Evolutionary conservation across 2,329 filamentous ascomycete species (phyloP), one percentile per base, ranked within the genome.

Genomic region (Exserohilum turcica): DNA sequence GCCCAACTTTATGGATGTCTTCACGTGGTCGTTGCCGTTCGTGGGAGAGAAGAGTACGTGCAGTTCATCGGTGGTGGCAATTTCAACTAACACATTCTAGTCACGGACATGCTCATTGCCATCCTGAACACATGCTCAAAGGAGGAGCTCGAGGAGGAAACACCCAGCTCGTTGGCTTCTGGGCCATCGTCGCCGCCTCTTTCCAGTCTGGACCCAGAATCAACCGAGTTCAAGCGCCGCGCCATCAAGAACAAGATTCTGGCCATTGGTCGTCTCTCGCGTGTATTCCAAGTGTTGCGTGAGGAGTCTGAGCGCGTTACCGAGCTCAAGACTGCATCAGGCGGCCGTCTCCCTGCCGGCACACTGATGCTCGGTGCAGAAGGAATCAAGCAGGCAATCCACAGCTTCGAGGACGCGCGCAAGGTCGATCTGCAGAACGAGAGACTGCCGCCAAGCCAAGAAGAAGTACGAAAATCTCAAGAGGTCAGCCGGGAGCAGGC

Each of bases 241-340:
- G 92, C 92, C 3, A 96, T 99, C 84, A 97, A 97, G 84, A 99
- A 99, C 86, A 99, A 99, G 82, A 97, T 99, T 71, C 80, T 99
- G 66, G 94, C 94, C 56, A 99, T 99, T 70, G 94, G 94, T 27
- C 91, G 94, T 65, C 83, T 99, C 61, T 97, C 94, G 32, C 90
- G 94, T 67, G 94, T 99, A 56, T 99, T 99, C 87, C 94, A 99
- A 75, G 94, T 99, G 44, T 79, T 99, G 66, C 91, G 94, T 69
- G 94, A 99, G 78, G 94, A 99, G 77, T 96, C 92, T 2, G 94
- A 99, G 80, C 86, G 89, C 67, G 92, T 99, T 51, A 97, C 93
- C 33, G 94, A 99, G 77, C 86, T 99, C 75, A 99, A 99, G 85
- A 97, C 93, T 39, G 93, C 92, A 38, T 89, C 92, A 57, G 94